Evolutionary conservation across 164 flowering plant species (phyloP), one percentile per base, ranked within the genome.

Genomic region (Stephania cephalantha): DNA sequence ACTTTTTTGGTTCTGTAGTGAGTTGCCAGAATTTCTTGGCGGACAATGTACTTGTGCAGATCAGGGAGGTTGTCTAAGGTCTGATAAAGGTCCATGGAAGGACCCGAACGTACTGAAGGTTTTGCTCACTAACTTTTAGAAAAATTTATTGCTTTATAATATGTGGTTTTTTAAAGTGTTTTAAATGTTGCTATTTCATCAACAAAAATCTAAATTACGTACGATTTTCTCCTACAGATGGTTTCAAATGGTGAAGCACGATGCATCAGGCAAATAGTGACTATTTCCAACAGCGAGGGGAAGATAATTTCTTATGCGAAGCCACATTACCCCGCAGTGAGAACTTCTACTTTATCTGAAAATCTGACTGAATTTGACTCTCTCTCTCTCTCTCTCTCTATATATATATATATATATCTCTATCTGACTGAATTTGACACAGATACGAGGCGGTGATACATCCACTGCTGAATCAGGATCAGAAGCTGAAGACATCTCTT

Each of bases 401-500:
- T 25, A 25, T 25, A 0, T 25, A 25, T 25, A 0, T 25, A 25
- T 65, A 65, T 66, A 25, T 12, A 15, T 20, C 15, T 52, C 2
- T 12, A 2, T 20, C 20, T 35, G 25, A 17, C 61, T 18, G 20
- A 52, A 30, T 44, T 22, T 22, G 67, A 53, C 70, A 68, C 90
- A 91, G 97, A 46, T 95, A 44, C 90, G 85, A 83, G 90, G 95
- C 50, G 91, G 99, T 83, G 98, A 95, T 78, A 87, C 94, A 74
- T 95, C 99, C 46, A 91, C 98, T 68, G 99, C 97, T n/a, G 98
- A 95, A 80, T 93, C 97, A 13, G 98, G 99, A 61, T 95, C 98
- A 74, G 99, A 95, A 86, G 96, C 97, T 78, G 99, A 95, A 87
- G 98, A 93, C 58, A 89, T 93, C 61, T 79, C 88, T 70, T 93